Conservation (phyloP, 1,284 basidiomycete species). For the Xerocomus amazonicus region DNA sequence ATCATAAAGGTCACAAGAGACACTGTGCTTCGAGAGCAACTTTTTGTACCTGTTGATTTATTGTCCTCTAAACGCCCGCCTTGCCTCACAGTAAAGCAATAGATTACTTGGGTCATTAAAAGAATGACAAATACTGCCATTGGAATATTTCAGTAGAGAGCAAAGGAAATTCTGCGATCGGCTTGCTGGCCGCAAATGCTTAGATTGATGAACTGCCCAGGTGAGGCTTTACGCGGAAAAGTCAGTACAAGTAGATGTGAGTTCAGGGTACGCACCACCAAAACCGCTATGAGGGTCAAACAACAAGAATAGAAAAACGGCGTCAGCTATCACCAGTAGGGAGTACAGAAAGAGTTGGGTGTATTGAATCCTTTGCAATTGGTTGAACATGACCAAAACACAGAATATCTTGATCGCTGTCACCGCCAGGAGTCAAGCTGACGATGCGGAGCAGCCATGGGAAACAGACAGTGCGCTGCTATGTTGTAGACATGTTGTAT, state of each 20-base stretch:
- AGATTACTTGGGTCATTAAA: conserved; percentile 4
- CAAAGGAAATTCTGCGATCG: background rate
- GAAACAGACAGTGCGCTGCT: too few species aligned
- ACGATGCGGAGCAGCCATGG: too few species aligned
- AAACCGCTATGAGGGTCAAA: conserved; percentile 3
- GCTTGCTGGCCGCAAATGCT: background rate
- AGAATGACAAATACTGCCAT: background rate
- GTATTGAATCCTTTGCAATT: background rate
- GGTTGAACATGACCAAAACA: too few species aligned
- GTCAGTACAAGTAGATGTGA: background rate
- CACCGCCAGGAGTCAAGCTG: too few species aligned
- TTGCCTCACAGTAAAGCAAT: conserved; percentile 7
- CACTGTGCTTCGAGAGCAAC: conserved; percentile 9
- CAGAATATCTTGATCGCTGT: too few species aligned
- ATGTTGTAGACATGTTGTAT: too few species aligned
- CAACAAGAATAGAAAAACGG: background rate
- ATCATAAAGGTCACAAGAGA: conserved; percentile 1
- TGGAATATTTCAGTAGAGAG: conserved; percentile 3
- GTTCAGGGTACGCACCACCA: background rate
- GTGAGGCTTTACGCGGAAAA: background rate
- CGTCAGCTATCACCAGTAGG: background rate
- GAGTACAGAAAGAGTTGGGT: conserved; percentile 3
- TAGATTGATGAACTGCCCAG: background rate
- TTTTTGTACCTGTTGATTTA: conserved; percentile 9
- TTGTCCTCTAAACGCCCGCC: background rate